Conservation (phyloP, 768 basidiomycete species). For the Naganishia vaughanmartiniae region DNA sequence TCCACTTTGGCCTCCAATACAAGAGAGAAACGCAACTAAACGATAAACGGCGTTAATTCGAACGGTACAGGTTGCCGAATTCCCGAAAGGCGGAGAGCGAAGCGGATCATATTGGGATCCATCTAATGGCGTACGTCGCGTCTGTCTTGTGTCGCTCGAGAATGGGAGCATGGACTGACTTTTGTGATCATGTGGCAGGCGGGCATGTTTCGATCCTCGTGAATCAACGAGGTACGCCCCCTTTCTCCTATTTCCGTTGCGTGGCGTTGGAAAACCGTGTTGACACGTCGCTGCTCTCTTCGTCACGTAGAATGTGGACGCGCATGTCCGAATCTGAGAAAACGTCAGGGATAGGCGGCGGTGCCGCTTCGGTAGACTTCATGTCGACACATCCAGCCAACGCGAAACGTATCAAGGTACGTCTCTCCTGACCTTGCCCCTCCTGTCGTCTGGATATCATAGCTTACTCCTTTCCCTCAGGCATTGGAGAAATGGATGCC, state of each 20-base stretch:
- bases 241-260: background rate
- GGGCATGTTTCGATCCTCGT: slow-evolving; percentile 80
- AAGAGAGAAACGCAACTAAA: background rate
- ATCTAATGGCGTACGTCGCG: slow-evolving; percentile 61
- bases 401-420: slow-evolving; percentile 67
- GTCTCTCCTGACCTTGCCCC: slow-evolving; percentile 31
- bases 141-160: background rate
- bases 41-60: background rate
- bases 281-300: background rate
- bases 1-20: too few species aligned
- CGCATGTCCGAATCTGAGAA: slow-evolving; percentile 65
- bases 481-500: slow-evolving; percentile 48
- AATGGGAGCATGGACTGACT: background rate
- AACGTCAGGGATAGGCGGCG: slow-evolving; percentile 37
- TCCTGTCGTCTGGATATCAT: background rate
- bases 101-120: slow-evolving; percentile 83
- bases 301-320: slow-evolving; percentile 62
- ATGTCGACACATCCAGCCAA: slow-evolving; percentile 78
- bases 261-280: background rate
- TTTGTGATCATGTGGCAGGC: slow-evolving; percentile 36
- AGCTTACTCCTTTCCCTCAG: slow-evolving; percentile 24
- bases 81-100: slow-evolving; percentile 77
- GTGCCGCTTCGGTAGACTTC: slow-evolving; percentile 58
- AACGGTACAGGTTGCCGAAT: slow-evolving; percentile 65
- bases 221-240: slow-evolving; percentile 65